These are phyloP conservation scores for Musa schizocarpa DNA, from an alignment of 176 grass and related monocot species.

Conservation along the genomic window DNA sequence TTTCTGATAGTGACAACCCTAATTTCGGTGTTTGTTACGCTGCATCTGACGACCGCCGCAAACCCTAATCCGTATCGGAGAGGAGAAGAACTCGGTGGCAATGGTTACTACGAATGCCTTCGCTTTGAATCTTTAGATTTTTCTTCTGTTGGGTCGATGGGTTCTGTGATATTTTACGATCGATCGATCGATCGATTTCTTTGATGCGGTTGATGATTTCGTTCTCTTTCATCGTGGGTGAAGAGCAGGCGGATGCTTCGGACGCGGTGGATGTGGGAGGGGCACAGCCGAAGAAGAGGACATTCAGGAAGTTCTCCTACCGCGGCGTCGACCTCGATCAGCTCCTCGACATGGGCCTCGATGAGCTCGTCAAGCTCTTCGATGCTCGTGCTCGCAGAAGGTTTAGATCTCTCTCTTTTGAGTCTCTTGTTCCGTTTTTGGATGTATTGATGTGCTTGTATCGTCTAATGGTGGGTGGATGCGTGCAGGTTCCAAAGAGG, in stretches of 20 bases:
- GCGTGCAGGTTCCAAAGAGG: background rate
- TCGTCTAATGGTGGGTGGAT: background rate
- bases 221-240: no score
- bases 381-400: constrained; percentile 7
- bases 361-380: constrained; percentile 15
- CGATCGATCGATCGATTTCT: background rate
- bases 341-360: constrained; percentile 14
- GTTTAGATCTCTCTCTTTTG: background rate
- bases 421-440: background rate
- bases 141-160: background rate
- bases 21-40: no score
- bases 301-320: constrained; percentile 16
- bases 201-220: background rate
- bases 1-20: no score
- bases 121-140: background rate
- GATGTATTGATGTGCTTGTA: background rate
- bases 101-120: background rate
- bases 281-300: constrained; percentile 21
- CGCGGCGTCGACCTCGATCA: constrained; percentile 15
- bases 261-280: constrained; percentile 13
- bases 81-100: background rate
- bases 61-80: background rate
- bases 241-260: constrained; percentile 13
- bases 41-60: background rate
- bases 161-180: background rate